Base-by-base conservation (phyloP, 1,139 yeast genomes). In the Saccharomyces hybrid region DNA sequence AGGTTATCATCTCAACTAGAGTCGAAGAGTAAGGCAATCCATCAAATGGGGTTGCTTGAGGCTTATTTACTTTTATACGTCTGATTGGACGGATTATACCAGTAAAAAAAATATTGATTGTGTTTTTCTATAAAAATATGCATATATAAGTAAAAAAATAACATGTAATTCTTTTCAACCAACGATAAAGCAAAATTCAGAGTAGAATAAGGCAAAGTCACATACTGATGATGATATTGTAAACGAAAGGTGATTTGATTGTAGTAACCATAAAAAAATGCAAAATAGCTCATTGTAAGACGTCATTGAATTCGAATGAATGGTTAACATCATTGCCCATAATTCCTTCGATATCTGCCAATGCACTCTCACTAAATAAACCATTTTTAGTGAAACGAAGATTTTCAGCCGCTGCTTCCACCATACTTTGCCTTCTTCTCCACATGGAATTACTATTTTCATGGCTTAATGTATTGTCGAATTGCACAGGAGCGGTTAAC, bases 371-470 rank as follows among this genome's bases (percentile, higher is more conserved):
- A 66, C 85, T 83, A 68, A 86, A 86, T 56, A 86, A 73, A 4
- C 95, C 95, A 59, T 82, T 81, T 62, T 81, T 85, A 0, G 95
- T 86, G 13, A 85, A 81, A 58, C 91, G 74, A 61, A 82, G 74
- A 5, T 90, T 90, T 64, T 84, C 91, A 6, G 82, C 79, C n/a
- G 83, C 84, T 2, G 91, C 90, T 62, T 85, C 91, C 1, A 77
- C 86, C 54, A 81, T 78, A 54, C 87, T 82, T 41, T 84, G 85
- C 60, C 86, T 75, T 66, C 89, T 73, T 58, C 70, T 68, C 67
- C 70, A 65, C 25, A 62, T 46, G 0, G 64, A 59, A 8, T 47
- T 47, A 31, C 64, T 57, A 16, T 60, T 58, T 42, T 56, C 56
- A 9, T 52, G 57, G 11, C 29, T 53, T 26, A 61, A 55, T 19